Conservation (phyloP, 352 stramenopile species). For the Pythium aphanidermatum region DNA sequence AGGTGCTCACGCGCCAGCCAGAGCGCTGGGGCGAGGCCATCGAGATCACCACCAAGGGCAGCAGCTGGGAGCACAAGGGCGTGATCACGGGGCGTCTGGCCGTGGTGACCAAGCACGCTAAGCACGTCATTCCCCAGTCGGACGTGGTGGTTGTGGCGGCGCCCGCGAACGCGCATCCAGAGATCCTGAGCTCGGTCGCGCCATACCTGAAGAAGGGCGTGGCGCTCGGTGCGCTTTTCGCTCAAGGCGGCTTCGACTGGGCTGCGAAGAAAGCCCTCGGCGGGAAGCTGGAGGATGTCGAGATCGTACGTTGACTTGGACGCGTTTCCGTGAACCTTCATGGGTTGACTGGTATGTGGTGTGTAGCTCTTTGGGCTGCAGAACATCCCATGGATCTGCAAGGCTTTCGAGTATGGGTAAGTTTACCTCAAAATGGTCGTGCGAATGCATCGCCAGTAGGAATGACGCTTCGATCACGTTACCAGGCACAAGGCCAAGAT, state of each 20-base stretch:
- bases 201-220: slow-evolving; percentile 84
- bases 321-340: background rate
- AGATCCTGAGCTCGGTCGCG: slow-evolving; percentile 68
- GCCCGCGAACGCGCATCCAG: slow-evolving; percentile 82
- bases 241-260: slow-evolving; percentile 92
- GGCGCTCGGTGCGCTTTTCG: slow-evolving; percentile 85
- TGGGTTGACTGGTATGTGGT: background rate
- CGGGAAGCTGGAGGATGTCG: slow-evolving; percentile 42
- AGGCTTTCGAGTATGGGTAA: slow-evolving; percentile 81
- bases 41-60: slow-evolving; percentile 75
- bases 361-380: slow-evolving; percentile 86
- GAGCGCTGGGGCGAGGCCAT: slow-evolving; percentile 74
- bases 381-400: slow-evolving; percentile 95
- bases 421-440: background rate
- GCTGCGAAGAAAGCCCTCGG: slow-evolving; percentile 86
- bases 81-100: slow-evolving; percentile 62
- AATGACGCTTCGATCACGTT: background rate
- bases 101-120: slow-evolving; percentile 76
- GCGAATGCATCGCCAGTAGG: background rate
- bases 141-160: slow-evolving; percentile 89
- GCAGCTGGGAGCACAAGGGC: slow-evolving; percentile 81
- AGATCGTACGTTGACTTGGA: slow-evolving; percentile 34
- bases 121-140: slow-evolving; percentile 80
- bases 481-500: slow-evolving; percentile 82
- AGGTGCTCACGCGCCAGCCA: slow-evolving; percentile 79